phyloP scores from a whole-genome alignment of 345 rosid species.

The Brassica napus region DNA sequence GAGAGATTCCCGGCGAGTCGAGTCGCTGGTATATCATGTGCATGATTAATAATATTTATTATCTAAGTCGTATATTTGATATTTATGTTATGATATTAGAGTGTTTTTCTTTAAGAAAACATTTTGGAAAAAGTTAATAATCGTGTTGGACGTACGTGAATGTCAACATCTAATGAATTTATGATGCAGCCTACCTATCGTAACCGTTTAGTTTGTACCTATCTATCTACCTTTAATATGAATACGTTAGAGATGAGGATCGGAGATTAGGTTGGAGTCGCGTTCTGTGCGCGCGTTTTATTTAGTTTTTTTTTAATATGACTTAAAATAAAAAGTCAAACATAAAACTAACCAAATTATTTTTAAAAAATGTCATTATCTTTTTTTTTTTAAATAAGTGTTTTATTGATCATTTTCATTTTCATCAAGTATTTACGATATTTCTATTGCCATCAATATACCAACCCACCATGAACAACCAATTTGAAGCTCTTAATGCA shows the following conservation, averaged over 20 bases:
- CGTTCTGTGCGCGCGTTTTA: not conserved
- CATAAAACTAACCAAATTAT: no score
- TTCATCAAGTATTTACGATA: no score
- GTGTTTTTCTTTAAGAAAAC: not conserved
- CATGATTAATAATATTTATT: constrained; percentile 29
- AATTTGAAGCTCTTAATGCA: no score
- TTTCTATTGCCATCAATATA: no score
- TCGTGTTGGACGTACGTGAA: constrained; percentile 15
- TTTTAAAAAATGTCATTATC: no score
- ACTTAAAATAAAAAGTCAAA: no score
- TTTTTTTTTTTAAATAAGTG: no score
- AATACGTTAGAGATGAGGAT: not conserved
- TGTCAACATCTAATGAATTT: constrained; percentile 13
- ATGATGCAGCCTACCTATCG: constrained; percentile 15
- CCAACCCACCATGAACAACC: no score
- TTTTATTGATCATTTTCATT: no score
- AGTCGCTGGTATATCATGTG: constrained; percentile 58
- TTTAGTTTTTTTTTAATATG: no score
- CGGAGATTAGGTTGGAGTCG: not conserved
- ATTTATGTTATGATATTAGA: constrained; percentile 4
- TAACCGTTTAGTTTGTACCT: not conserved
- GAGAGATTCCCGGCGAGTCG: constrained; percentile 63
- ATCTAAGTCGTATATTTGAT: constrained; percentile 4
- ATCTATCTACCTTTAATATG: constrained; percentile 8
- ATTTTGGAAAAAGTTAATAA: constrained; percentile 6